Base-by-base conservation (phyloP, 2,329 filamentous ascomycete genomes). In the Aspergillus awamori region DNA sequence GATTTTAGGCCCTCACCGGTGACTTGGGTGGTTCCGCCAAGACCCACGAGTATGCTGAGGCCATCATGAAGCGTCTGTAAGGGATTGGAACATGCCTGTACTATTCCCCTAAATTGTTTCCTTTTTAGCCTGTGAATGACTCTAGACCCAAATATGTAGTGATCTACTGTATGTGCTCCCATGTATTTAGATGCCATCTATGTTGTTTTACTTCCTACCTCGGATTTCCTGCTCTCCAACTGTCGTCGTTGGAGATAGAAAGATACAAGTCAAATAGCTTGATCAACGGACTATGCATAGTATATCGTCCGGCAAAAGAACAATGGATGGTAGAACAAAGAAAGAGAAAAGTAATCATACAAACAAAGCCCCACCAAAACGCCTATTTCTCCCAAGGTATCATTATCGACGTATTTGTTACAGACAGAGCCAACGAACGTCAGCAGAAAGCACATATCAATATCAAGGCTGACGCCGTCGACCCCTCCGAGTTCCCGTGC, bases 11-110 rank as follows among this genome's bases (percentile, higher is more conserved):
- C 65, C 88, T 99, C 79, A 99, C 95, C 36, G 94, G 95, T 74
- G 95, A 99, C 81, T 84, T 99, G 72, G 95, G 95, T 72, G 95
- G 95, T 78, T 97, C 93, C 84, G 87, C 95, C 73, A 97, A 96
- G 88, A 99, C 95, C 62, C 84, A 89, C 82, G 92, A 99, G 84
- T 99, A 96, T 80, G 92, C 95, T 61, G 86, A 85, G 63, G 94
- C 95, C 70, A 97, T 99, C 77, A 97, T 98, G 80, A 82, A 83
- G 74, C 83, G 83, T 65, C 77, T 88, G 70, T 81, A 80, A 76
- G 69, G 62, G 67, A 67, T 61, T 64, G 59, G 62, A 64, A 64
- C 62, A 68, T 54, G 65, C 58, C 61, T 77, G 72, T 76, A 76
- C 72, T 76, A 76, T 77, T 70, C 72, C 70, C 67, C 65, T 68